These are phyloP conservation scores for apple (Malus domestica) DNA, from an alignment of 306 rosid species.

Conservation along the genomic window ASM211411v1 NC_041798.1:32427501-32428000, in stretches of 20 bases:
- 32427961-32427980: not conserved
- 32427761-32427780: not conserved
- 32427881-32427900: no score
- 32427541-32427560: not conserved
- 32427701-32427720: not conserved
- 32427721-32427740: not conserved
- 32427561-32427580: not conserved
- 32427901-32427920: not conserved
- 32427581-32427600: slow-evolving; percentile 1
- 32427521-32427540: slow-evolving; percentile 9
- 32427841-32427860: not conserved
- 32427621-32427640: slow-evolving; percentile 11
- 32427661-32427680: not conserved
- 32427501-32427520: slow-evolving; percentile 1
- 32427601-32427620: slow-evolving; percentile 26
- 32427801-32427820: not conserved
- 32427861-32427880: not conserved
- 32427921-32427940: not conserved
- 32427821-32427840: not conserved
- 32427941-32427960: not conserved
- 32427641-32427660: not conserved
- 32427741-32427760: not conserved
- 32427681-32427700: no score
- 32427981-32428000: not conserved
- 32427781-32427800: not conserved